Conservation (phyloP, 257 asterid species). For the Capsicum chinense region DNA sequence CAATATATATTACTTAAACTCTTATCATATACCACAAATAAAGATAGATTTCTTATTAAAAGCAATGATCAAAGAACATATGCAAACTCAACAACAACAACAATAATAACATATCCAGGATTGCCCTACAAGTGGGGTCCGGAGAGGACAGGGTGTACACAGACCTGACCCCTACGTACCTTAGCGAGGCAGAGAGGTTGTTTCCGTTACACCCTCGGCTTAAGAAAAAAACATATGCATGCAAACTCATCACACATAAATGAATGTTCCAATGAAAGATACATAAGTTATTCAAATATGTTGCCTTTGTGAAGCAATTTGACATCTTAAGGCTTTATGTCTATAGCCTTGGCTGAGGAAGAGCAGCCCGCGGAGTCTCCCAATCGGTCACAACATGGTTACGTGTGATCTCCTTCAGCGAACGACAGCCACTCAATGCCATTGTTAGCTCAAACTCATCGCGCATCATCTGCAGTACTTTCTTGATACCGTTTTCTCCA, state of each 20-base stretch:
- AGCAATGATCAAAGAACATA: background rate
- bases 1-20: background rate
- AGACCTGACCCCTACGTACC: too few relatives aligned
- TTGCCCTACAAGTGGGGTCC: too few relatives aligned
- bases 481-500: conserved; percentile 33
- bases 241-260: conserved; percentile 12
- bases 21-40: background rate
- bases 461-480: conserved; percentile 46
- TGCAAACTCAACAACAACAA: background rate
- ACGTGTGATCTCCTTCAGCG: conserved; percentile 33
- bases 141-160: too few relatives aligned
- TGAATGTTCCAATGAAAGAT: conserved; percentile 19
- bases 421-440: conserved; percentile 36
- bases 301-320: background rate
- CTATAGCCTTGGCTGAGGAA: conserved; percentile 27
- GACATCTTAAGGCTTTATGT: background rate
- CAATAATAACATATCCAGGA: too few relatives aligned
- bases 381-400: conserved; percentile 33
- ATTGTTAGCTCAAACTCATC: conserved; percentile 66
- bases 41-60: background rate
- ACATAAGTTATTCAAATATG: conserved; percentile 28
- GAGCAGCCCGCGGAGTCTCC: conserved; percentile 35
- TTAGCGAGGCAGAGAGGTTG: too few relatives aligned
- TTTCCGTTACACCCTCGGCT: too few relatives aligned
- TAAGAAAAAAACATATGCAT: background rate